Evolutionary conservation across 2,329 filamentous ascomycete genomes (phyloP), one percentile per base, ranked within the genome.

Genomic region (Paraphoma sp.): DNA sequence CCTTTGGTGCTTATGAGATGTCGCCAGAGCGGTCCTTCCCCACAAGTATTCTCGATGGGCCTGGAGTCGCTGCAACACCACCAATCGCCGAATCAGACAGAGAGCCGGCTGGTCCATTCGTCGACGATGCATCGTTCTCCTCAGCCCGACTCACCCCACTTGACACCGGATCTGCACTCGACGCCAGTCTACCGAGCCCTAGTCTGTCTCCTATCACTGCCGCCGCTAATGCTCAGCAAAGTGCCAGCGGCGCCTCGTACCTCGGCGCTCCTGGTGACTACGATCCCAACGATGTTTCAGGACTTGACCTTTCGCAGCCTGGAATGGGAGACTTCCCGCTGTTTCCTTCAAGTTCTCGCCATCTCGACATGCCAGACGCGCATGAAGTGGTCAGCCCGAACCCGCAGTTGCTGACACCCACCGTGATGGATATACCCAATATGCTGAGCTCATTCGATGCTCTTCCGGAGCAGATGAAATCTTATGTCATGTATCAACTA

Each of bases 401-500:
- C 41, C 66, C 73, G 12, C 75, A 78, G 48, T 60, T 77, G 51
- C 64, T 73, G 48, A 70, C 74, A 50, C 71, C 80, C 54, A 74
- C 69, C 0, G 60, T 94, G 17, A 85, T 93, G 78, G 91, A 96
- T 67, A 90, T 94, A n/a, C 91, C 91, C 7, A 86, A 84, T 14
- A 91, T 99, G 83, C 80, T 99, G 14, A 91, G 97, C 66, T 88
- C 89, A 2, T 99, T 98, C 68, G 94, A 98, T 74, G 86, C 90
- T 6, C 90, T 99, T 84, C 93, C 94, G 1, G 87, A 91, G 44
- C 90, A 95, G 68, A 88, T 99, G 85, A 95, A 99, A 78, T 91
- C 90, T 0, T 96, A 96, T 72, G 89, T 99, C 79, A 96, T 99
- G 88, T 98, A 96, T 73, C 94, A 99, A 73, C 87, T 99, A 53